Conservation (phyloP, 2,329 filamentous ascomycete species). For the Dactylellina drechsleri region DNA sequence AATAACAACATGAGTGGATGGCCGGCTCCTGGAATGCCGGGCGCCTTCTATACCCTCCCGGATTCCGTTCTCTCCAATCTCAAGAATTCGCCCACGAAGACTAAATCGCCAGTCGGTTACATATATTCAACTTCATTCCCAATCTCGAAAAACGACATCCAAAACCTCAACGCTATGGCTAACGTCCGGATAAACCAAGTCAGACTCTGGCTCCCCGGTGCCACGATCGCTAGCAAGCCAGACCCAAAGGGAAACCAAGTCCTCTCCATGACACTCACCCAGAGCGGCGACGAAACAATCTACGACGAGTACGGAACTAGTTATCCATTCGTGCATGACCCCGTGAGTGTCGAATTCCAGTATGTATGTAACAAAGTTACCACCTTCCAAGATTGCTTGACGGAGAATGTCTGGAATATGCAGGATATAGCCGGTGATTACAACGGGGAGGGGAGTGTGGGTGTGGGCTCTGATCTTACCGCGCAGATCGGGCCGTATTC, state of each 20-base stretch:
- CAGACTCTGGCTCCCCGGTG: slow-evolving; percentile 2
- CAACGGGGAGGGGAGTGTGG: neutral
- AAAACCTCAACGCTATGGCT: slow-evolving; percentile 1
- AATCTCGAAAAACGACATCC: neutral
- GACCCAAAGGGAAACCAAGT: slow-evolving; percentile 9
- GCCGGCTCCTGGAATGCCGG: neutral
- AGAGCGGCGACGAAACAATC: slow-evolving; percentile 8
- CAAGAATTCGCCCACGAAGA: neutral
- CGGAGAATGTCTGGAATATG: neutral
- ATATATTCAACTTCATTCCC: slow-evolving; percentile 9
- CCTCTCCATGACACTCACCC: neutral
- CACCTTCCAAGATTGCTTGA: slow-evolving; percentile 5
- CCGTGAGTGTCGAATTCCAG: neutral
- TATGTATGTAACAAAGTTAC: slow-evolving; percentile 8
- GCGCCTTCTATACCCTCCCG: neutral
- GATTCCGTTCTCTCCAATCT: neutral
- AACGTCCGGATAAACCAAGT: neutral
- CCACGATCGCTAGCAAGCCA: neutral
- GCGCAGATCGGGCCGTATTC: slow-evolving; percentile 5
- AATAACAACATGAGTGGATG: slow-evolving; percentile 5
- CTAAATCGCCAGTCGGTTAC: neutral
- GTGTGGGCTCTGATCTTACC: slow-evolving; percentile 4
- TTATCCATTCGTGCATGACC: neutral
- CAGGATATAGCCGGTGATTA: slow-evolving; percentile 8
- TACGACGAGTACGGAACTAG: neutral